These are phyloP conservation scores for Chlamydomonas incerta DNA, from an alignment of 139 green algal genomes.

Conservation along the genomic window DNA sequence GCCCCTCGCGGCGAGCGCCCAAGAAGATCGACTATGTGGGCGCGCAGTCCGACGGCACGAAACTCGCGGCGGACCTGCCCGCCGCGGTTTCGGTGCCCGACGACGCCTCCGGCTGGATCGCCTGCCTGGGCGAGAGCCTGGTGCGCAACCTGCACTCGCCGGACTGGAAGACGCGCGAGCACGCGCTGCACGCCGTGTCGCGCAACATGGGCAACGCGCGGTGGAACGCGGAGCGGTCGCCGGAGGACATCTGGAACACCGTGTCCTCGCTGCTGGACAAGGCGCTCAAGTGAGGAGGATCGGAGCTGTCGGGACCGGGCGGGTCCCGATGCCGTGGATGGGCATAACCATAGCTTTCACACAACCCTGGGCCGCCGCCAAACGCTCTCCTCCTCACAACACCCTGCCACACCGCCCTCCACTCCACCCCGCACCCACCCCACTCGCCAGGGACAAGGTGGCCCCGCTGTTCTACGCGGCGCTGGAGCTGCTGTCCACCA, in stretches of 20 bases:
- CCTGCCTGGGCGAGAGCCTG: constrained; percentile 31
- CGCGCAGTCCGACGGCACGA: constrained; percentile 18
- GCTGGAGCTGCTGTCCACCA: constrained; percentile 39
- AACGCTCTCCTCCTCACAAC: not conserved
- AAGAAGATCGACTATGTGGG: constrained; percentile 37
- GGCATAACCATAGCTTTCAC: too few species aligned
- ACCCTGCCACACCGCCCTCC: not conserved
- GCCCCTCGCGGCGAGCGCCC: constrained; percentile 9
- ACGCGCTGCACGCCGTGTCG: constrained; percentile 30
- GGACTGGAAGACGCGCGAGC: constrained; percentile 53
- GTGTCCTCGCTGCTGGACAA: constrained; percentile 21
- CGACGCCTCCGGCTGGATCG: not conserved
- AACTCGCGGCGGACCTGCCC: constrained; percentile 24
- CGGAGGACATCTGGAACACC: constrained; percentile 19
- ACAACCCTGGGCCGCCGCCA: too few species aligned
- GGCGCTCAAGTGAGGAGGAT: constrained; percentile 40
- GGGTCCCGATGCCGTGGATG: too few species aligned
- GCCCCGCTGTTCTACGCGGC: constrained; percentile 44
- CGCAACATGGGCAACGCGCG: constrained; percentile 27
- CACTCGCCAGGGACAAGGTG: constrained; percentile 45
- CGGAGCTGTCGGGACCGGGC: too few species aligned
- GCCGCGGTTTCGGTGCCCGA: constrained; percentile 39
- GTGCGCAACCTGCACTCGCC: constrained; percentile 32
- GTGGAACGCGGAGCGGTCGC: constrained; percentile 10
- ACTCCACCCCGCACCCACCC: not conserved